Evolutionary conservation across 768 basidiomycete species (phyloP).

Genomic region (Pilatotrama ljubarskyi): DNA sequence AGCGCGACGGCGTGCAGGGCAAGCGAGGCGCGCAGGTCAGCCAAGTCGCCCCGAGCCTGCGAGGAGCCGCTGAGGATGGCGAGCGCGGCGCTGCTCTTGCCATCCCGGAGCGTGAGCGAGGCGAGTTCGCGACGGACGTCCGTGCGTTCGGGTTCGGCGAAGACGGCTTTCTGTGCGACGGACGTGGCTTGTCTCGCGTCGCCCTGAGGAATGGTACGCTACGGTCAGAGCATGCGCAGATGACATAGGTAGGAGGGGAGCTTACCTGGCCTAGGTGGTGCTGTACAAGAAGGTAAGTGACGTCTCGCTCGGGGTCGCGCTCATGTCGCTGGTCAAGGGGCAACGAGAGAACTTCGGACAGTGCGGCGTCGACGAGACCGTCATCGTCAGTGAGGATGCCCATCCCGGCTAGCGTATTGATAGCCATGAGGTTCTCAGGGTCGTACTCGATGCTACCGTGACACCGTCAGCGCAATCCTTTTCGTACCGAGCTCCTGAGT

Average conservation of each 20-base stretch:
- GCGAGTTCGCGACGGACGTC: slow-evolving; percentile 57
- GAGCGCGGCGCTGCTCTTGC: slow-evolving; percentile 41
- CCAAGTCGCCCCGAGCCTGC: slow-evolving; percentile 30
- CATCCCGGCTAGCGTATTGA: slow-evolving; percentile 87
- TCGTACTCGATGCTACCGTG: slow-evolving; percentile 68
- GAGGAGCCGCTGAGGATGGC: slow-evolving; percentile 43
- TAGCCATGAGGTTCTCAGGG: slow-evolving; percentile 75
- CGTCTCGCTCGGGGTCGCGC: slow-evolving; percentile 70
- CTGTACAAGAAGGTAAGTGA: slow-evolving; percentile 69
- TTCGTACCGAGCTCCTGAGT: background rate
- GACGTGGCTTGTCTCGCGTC: slow-evolving; percentile 49
- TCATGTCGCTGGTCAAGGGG: slow-evolving; percentile 62
- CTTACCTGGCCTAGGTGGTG: slow-evolving; percentile 74
- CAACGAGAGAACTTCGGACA: slow-evolving; percentile 75
- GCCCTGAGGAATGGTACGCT: slow-evolving; percentile 37
- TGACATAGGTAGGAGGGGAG: background rate
- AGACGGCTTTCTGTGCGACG: slow-evolving; percentile 57
- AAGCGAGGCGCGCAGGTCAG: slow-evolving; percentile 43
- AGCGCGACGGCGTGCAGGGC: slow-evolving; percentile 49
- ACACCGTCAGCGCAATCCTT: background rate
- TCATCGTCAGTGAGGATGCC: slow-evolving; percentile 81
- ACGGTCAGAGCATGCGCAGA: background rate
- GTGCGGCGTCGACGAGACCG: slow-evolving; percentile 78
- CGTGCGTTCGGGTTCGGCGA: slow-evolving; percentile 52
- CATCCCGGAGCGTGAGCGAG: slow-evolving; percentile 51